Base-by-base conservation (phyloP, 441 rosid genomes). In the Euphorbia corollata region DNA sequence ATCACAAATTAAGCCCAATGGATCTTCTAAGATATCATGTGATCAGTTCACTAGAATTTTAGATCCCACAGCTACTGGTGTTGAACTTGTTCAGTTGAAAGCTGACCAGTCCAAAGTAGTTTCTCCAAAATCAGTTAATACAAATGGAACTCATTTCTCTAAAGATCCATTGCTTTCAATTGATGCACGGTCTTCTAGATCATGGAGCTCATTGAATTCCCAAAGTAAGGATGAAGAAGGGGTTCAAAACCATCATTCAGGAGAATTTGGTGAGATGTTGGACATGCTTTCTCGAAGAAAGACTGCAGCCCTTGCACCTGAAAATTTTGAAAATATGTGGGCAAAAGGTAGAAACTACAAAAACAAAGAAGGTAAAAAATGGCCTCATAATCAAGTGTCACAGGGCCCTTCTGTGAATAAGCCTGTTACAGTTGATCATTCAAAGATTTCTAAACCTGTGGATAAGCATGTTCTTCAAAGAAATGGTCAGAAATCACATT, bases 301-400 rank as follows among this genome's bases (percentile, higher is more conserved):
- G 83, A 85, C 88, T 64, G 91, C 84, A 71, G 86, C 85, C 48
- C 98, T 95, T 79, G 92, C 99, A 57, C 97, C 98, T 8, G 99
- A 92, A 80, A 83, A 95, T 81, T 86, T 95, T 74, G 99, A 95
- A 61, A 92, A 90, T 75, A 80, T 95, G 87, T 95, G 99, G 99
- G 79, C 98, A 19, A 95, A 92, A 81, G 99, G 99, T 79, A 90
- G 89, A 84, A 84, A 90, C 62, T 92, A 92, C 77, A 80, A 59
- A 75, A 85, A 74, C 76, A 90, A 84, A 77, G 88, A 84, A 67
- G 81, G 77, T 54, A 85, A 78, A 68, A 81, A 80, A 72, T 61
- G 65, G 68, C 22, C 73, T 58, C 72, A 53, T 65, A 85, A 87
- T 75, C 87, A 78, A 67, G 81, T 74, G 67, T 79, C 86, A 12